Evolutionary conservation across 2,329 filamentous ascomycete species (phyloP), one percentile per base, ranked within the genome.

Genomic region (Boeremia exigua): DNA sequence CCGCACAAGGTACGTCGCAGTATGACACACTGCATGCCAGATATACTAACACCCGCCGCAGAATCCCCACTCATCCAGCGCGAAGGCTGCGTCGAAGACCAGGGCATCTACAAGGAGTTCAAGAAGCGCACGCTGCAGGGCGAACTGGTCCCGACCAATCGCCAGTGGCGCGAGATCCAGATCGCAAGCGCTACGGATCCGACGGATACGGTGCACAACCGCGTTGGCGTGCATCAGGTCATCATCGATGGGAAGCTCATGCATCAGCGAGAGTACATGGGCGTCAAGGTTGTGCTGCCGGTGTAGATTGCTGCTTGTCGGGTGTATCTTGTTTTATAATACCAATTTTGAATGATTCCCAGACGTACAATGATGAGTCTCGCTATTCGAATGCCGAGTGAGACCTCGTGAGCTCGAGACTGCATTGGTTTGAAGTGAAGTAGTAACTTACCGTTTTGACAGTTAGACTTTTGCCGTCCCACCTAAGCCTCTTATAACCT

Each of bases 241-340:
- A 56, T 67, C 11, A 62, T 67, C 14, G 46, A 67, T 46, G 62
- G 62, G 0, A 67, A 67, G 54, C 43, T 65, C 6, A 65, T 67
- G 64, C 64, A 66, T 44, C 50, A 50, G 32, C 46, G 63, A 44
- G 64, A 67, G 43, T 67, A 67, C 45, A 65, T 65, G 64, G 63
- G 64, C 28, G 55, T 67, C 28, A 65, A 65, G 51, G 62, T 67
- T 50, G 62, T 65, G 11, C 47, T 67, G n/a, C 64, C 64, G 1
- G 60, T 67, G 8, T 51, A 9, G 25, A n/a, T 15, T 29, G 27
- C 17, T 19, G 9, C 15, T 11, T 19, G 7, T 3, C 19, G 19
- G 19, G 3, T 23, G 19, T 23, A 5, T 5, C 19, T 5, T 23
- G 19, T 5, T 23, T 23, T 23, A 5, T 23, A 23, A 23, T 23